A percentile compares a stretch with the other conserved stretches of the same genome.
These are phyloP conservation scores for Lactarius hatsudake DNA, from an alignment of 768 basidiomycete genomes.

Conservation along the genomic window DNA sequence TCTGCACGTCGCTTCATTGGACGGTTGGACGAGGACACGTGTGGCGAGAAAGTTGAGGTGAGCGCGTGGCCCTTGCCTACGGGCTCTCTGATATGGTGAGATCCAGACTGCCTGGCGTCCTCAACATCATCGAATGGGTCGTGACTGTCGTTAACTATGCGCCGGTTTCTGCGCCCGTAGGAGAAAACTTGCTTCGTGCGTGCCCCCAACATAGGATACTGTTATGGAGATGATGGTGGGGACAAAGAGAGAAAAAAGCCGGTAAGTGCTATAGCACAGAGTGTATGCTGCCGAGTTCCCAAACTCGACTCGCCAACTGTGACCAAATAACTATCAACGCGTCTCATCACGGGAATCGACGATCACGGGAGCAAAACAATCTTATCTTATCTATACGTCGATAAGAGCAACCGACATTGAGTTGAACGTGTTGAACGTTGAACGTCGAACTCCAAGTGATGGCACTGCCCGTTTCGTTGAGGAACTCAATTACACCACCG, in stretches of 20 bases:
- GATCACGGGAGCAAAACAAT: not conserved
- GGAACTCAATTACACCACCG: constrained; percentile 70
- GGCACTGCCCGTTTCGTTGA: constrained; percentile 74
- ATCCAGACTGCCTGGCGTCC: not conserved
- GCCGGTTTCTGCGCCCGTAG: constrained; percentile 61
- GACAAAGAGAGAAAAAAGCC: not conserved
- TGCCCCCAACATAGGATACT: constrained; percentile 48
- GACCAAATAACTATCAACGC: constrained; percentile 30
- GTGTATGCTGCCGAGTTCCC: not conserved
- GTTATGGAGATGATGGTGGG: not conserved
- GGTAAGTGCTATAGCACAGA: not conserved
- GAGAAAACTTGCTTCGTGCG: constrained; percentile 64
- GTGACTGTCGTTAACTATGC: constrained; percentile 49
- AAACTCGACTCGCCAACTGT: not conserved
- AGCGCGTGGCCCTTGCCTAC: not conserved
- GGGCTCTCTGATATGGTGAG: not conserved
- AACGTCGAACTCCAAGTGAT: constrained; percentile 38
- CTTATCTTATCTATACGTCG: constrained; percentile 2
- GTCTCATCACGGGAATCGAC: constrained; percentile 33
- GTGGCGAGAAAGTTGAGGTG: constrained; percentile 18
- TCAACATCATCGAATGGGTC: constrained; percentile 17
- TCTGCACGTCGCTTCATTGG: constrained; percentile 26
- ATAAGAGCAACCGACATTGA: too few species aligned
- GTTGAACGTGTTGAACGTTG: too few species aligned
- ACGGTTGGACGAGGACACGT: constrained; percentile 16